These are phyloP conservation scores for Ogataea degrootiae DNA, from an alignment of 805 yeast species.

Conservation along the genomic window DNA sequence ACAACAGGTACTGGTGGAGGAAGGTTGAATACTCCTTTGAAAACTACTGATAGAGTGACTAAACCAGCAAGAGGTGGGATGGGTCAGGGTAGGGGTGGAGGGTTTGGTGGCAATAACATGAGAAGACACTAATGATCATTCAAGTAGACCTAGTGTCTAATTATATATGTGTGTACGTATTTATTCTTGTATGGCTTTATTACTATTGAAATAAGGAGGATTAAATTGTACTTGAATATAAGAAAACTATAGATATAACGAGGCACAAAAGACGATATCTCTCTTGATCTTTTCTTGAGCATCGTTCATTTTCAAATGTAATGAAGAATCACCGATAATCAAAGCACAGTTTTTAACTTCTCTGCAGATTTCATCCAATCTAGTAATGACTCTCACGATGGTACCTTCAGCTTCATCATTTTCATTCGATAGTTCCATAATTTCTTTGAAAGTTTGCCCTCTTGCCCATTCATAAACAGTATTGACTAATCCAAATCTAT, in stretches of 20 bases:
- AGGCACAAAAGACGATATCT: constrained; percentile 96
- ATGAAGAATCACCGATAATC: constrained; percentile 88
- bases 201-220: not conserved
- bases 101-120: too few relatives aligned
- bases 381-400: constrained; percentile 90
- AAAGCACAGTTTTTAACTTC: constrained; percentile 92
- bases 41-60: constrained; percentile 17
- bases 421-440: constrained; percentile 82
- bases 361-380: constrained; percentile 91
- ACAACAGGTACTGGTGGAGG: constrained; percentile 1
- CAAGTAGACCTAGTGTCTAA: not conserved
- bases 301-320: constrained; percentile 82
- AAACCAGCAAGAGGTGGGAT: constrained; percentile 10
- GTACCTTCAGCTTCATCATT: constrained; percentile 76
- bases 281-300: constrained; percentile 95
- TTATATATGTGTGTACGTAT: not conserved
- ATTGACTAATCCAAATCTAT: constrained; percentile 85
- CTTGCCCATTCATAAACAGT: constrained; percentile 98
- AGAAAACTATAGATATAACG: constrained; percentile 54
- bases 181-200: not conserved
- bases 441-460: constrained; percentile 86
- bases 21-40: constrained; percentile 12
- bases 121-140: too few relatives aligned
- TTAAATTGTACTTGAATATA: too few relatives aligned
- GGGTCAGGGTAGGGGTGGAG: too few relatives aligned